Percentiles rank a stretch among this genome's conserved stretches.
These are phyloP conservation scores for Exophiala calicioides DNA, from an alignment of 2,329 filamentous ascomycete genomes.

Conservation along the genomic window DNA sequence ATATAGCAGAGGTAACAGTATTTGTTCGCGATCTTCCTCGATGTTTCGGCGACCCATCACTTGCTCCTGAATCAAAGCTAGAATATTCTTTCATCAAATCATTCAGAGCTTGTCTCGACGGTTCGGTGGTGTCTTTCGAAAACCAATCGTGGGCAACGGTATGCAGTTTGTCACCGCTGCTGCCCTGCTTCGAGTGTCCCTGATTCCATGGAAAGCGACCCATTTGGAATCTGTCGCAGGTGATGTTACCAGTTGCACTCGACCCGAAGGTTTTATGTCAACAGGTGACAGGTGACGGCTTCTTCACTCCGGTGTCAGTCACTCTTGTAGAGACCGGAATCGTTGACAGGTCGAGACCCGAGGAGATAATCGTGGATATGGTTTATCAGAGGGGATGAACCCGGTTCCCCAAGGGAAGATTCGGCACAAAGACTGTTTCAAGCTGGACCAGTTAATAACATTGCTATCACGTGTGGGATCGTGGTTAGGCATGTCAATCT, in stretches of 20 bases:
- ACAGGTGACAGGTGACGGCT: constrained; percentile 1
- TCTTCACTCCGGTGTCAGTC: background rate
- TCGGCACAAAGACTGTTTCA: constrained; percentile 9
- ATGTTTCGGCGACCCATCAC: constrained; percentile 11
- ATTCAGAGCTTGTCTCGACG: constrained; percentile 24
- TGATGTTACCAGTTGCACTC: too few species aligned
- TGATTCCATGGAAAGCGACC: constrained; percentile 28
- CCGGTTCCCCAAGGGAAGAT: background rate
- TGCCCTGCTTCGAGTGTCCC: constrained; percentile 22
- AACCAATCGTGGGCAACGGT: constrained; percentile 26
- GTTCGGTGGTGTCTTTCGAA: constrained; percentile 23
- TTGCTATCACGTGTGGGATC: constrained; percentile 10
- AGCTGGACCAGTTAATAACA: constrained; percentile 6
- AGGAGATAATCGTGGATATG: constrained; percentile 3
- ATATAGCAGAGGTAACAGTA: constrained; percentile 23
- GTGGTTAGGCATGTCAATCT: constrained; percentile 5
- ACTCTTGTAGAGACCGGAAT: too few species aligned
- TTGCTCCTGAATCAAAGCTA: constrained; percentile 7
- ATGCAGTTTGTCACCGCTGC: constrained; percentile 27
- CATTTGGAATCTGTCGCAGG: constrained; percentile 16
- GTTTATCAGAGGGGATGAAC: background rate
- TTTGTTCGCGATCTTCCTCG: constrained; percentile 24
- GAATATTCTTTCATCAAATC: constrained; percentile 26
- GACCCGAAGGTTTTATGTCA: constrained; percentile 9
- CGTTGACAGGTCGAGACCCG: background rate